Evolutionary conservation across 768 basidiomycete species (phyloP).

Genomic region (Cystobasidium tubakii): DNA sequence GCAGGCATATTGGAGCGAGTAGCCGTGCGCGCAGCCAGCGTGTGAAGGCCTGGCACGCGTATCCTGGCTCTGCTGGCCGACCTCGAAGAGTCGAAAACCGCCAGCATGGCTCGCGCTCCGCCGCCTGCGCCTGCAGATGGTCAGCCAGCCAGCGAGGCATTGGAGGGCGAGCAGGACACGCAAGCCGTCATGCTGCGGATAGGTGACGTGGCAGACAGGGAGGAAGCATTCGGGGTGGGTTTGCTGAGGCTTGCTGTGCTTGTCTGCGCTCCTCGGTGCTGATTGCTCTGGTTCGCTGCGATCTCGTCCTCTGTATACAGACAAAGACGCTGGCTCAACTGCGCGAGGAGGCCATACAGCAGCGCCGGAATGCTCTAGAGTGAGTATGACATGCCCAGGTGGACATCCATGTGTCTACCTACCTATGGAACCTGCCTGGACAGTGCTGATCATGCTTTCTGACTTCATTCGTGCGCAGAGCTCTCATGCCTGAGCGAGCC

Average conservation of each 20-base stretch:
- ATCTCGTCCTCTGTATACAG: background rate
- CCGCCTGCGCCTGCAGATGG: background rate
- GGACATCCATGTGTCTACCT: background rate
- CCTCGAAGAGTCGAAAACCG: background rate
- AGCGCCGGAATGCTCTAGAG: constrained; percentile 17
- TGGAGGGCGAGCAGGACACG: constrained; percentile 5
- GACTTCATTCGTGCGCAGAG: background rate
- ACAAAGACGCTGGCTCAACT: constrained; percentile 33
- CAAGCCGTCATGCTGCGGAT: background rate
- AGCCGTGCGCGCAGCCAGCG: background rate
- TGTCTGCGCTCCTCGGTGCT: background rate
- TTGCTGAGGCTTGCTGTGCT: background rate
- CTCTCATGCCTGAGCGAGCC: constrained; percentile 23
- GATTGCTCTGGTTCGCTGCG: background rate
- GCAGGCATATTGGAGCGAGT: background rate
- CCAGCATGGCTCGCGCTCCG: constrained; percentile 6
- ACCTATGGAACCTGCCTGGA: too few relatives aligned
- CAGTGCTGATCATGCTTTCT: background rate
- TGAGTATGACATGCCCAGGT: background rate
- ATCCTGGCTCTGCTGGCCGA: background rate
- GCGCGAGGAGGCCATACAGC: constrained; percentile 16
- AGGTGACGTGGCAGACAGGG: background rate
- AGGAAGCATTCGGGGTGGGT: constrained; percentile 21
- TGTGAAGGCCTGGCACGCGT: background rate
- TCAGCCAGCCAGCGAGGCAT: background rate